Base-by-base conservation (phyloP, 441 rosid genomes). In the Monsonia emarginata region DNA sequence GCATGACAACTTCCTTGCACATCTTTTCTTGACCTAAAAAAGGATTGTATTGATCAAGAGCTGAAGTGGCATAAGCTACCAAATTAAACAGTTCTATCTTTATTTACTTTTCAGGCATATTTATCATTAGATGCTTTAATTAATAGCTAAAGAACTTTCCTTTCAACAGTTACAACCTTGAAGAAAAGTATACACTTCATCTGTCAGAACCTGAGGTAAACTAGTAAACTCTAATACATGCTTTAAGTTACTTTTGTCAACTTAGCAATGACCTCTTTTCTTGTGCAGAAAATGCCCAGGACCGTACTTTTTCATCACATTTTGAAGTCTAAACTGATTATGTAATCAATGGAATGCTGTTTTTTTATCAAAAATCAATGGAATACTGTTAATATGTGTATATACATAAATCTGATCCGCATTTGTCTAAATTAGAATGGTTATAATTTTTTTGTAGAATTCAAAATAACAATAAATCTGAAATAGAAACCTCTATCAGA, bases 1-100 rank as follows among this genome's bases (percentile, higher is more conserved):
- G 78, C 72, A 68, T 63, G 78, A 56, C 72, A 34, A 71, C 69
- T 74, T 76, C 80, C 88, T 36, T 24, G 79, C 3, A 79, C 26
- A 46, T 62, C 70, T 40, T 68, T 56, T 76, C 83, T 86, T 73
- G 82, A 72, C 72, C 96, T 89, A 76, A 70, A 73, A 25, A 56
- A 54, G 44, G 64, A 3, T 44, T 27, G 31, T 31, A 63, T 54
- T 44, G 64, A 73, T 25, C 30, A 75, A 44, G 18, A 59, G 58
- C 26, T 38, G 46, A 26, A 62, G 26, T 25, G 27, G 31, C 30
- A 6, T 5, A 63, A 72, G 27, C 59, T 18, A 50, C 11, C 27
- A 52, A 42, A 67, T 24, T 32, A 52, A 14, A 8, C 59, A 21
- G 26, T 36, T 36, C 0, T 3, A 9, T 1, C 40, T 36, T n/a